Evolutionary conservation across 345 rosid genomes (phyloP).

Genomic region (Populus davidiana): DNA sequence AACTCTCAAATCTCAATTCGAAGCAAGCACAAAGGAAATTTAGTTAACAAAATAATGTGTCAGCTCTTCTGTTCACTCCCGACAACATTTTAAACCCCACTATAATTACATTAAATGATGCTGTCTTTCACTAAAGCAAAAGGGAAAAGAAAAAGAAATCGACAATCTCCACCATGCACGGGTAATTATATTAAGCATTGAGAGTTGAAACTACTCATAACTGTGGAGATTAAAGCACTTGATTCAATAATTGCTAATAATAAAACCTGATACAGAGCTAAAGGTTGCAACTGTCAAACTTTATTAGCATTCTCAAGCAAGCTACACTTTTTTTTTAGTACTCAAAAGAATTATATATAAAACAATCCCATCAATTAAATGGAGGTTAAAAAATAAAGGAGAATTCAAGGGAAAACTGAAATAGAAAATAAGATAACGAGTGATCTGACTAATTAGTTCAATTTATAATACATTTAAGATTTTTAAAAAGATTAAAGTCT

Average conservation of each 20-base stretch:
- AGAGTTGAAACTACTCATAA: not conserved
- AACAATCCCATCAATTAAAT: too few relatives aligned
- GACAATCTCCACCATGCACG: not conserved
- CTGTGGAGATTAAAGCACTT: not conserved
- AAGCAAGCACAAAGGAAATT: too few relatives aligned
- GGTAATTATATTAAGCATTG: not conserved
- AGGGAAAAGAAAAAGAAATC: not conserved
- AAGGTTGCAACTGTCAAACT: not conserved
- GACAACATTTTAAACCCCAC: too few relatives aligned
- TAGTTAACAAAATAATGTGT: too few relatives aligned
- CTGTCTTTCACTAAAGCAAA: not conserved
- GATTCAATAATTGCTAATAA: not conserved
- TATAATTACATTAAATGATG: not conserved
- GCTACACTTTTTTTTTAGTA: not conserved
- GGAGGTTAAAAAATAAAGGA: too few relatives aligned
- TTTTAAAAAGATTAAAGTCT: too few relatives aligned
- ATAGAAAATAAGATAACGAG: too few relatives aligned
- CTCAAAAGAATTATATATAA: too few relatives aligned
- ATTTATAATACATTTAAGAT: too few relatives aligned
- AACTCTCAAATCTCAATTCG: not conserved
- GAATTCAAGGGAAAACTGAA: too few relatives aligned
- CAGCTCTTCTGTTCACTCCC: too few relatives aligned
- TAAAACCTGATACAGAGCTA: not conserved
- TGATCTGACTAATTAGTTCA: rapidly evolving
- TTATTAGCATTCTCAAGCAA: not conserved